Conservation (phyloP, 805 yeast genomes). For the Kodamaea fukazawae region DNA sequence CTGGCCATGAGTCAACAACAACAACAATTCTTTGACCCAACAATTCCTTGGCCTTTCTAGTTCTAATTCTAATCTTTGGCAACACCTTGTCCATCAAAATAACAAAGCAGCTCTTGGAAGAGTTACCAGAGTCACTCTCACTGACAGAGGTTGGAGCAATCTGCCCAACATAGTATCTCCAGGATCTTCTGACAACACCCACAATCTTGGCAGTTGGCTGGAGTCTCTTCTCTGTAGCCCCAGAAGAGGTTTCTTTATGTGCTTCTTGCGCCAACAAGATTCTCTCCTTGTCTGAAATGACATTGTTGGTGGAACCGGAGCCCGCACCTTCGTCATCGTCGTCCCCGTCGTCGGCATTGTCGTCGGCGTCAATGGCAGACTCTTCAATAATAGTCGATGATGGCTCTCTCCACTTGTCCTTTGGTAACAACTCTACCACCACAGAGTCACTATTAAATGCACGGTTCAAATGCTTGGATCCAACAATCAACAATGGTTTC, state of each 20-base stretch:
- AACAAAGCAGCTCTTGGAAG: conserved; percentile 78
- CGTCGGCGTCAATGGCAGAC: conserved; percentile 56
- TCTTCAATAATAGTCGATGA: conserved; percentile 79
- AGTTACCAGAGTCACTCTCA: conserved; percentile 51
- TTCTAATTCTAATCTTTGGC: conserved; percentile 82
- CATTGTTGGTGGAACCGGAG: conserved; percentile 19
- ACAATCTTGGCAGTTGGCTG: conserved; percentile 96
- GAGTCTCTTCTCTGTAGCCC: conserved; percentile 38
- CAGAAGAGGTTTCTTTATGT: conserved; percentile 49
- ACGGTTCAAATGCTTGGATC: conserved; percentile 82
- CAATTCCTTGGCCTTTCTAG: conserved; percentile 80
- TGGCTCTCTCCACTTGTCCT: conserved; percentile 84
- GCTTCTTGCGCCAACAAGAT: conserved; percentile 77
- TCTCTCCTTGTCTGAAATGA: conserved; percentile 69
- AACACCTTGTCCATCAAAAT: conserved; percentile 84
- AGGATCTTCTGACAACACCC: conserved; percentile 81
- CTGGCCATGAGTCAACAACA: conserved; percentile 91
- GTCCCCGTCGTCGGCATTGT: conserved; percentile 55
- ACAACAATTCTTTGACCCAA: conserved; percentile 89
- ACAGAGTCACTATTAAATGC: conserved; percentile 91
- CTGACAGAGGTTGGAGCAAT: conserved; percentile 72
- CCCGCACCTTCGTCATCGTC: conserved; percentile 32
- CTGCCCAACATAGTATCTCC: conserved; percentile 97
- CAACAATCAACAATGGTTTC: conserved; percentile 77
- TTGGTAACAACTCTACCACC: conserved; percentile 84